A percentile compares a stretch with the other conserved stretches of the same genome.
These are phyloP conservation scores for Saccharomyces hybrid DNA, from an alignment of 1,139 yeast species.

Conservation along the genomic window DNA sequence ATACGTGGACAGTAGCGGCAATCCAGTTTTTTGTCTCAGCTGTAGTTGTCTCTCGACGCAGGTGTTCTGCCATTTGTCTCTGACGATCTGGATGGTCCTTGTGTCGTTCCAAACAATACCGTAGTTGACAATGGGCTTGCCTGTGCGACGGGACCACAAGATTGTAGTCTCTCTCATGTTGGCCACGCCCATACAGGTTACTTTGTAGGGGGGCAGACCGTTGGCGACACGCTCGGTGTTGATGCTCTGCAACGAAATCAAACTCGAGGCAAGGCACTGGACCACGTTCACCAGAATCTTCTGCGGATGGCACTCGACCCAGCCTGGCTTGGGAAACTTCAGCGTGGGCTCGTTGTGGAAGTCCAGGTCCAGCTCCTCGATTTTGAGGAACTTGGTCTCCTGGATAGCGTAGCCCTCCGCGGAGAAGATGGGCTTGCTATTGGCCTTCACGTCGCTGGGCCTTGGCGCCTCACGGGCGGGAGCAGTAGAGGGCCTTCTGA, in stretches of 20 bases:
- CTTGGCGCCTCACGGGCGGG: neutral
- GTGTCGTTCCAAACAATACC: conserved; percentile 98
- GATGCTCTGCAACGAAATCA: conserved; percentile 49
- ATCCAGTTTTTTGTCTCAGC: conserved; percentile 65
- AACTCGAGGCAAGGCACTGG: conserved; percentile 62
- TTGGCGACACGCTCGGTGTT: conserved; percentile 44
- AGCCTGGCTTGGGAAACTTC: conserved; percentile 70
- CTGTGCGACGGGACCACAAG: conserved; percentile 81
- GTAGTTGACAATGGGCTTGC: conserved; percentile 64
- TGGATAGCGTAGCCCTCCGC: conserved; percentile 67
- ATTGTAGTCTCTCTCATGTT: conserved; percentile 94
- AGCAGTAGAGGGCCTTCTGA: conserved; percentile 25
- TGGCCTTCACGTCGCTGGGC: conserved; percentile 30
- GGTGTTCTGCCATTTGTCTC: conserved; percentile 50
- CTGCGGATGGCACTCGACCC: conserved; percentile 93
- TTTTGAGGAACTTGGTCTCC: conserved; percentile 50
- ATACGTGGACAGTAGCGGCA: conserved; percentile 76
- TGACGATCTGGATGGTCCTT: conserved; percentile 69
- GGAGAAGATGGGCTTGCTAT: conserved; percentile 44
- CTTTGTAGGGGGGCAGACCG: conserved; percentile 45
- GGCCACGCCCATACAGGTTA: conserved; percentile 72
- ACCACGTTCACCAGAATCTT: conserved; percentile 79
- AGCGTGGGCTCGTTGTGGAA: conserved; percentile 60
- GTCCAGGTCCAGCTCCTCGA: conserved; percentile 42
- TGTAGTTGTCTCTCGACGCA: conserved; percentile 53